phyloP scores from a whole-genome alignment of 2,329 filamentous ascomycete species.

The Nigrospora sphaerica region DNA sequence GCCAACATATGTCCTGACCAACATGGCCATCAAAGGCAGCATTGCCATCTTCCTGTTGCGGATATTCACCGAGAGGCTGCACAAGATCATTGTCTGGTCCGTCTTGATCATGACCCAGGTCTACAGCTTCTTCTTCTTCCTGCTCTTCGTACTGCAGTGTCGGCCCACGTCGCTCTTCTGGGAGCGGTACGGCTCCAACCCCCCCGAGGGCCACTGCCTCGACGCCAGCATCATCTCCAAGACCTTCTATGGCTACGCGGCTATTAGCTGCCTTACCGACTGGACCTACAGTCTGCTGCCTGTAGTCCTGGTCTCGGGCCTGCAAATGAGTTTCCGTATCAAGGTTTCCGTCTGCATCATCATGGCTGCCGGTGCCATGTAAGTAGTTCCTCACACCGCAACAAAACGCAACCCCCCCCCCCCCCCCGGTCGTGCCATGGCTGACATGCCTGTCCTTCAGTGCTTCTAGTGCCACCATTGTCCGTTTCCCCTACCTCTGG shows the following conservation, averaged over 20 bases:
- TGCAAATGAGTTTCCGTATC: slow-evolving; percentile 29
- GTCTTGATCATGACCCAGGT: slow-evolving; percentile 20
- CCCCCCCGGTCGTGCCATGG: neutral
- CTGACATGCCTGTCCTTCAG: slow-evolving; percentile 7
- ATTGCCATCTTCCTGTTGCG: slow-evolving; percentile 31
- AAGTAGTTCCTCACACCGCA: slow-evolving; percentile 7
- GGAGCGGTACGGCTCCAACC: slow-evolving; percentile 19
- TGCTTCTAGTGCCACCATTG: slow-evolving; percentile 34
- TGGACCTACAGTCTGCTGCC: slow-evolving; percentile 33
- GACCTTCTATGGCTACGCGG: slow-evolving; percentile 28
- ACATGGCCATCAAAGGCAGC: slow-evolving; percentile 28
- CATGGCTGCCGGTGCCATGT: slow-evolving; percentile 28
- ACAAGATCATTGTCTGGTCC: slow-evolving; percentile 23
- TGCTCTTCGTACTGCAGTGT: slow-evolving; percentile 32
- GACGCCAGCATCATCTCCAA: slow-evolving; percentile 16
- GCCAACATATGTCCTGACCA: slow-evolving; percentile 29
- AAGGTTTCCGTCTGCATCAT: slow-evolving; percentile 27
- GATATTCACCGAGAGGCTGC: slow-evolving; percentile 19
- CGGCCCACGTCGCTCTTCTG: slow-evolving; percentile 30
- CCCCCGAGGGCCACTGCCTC: slow-evolving; percentile 22
- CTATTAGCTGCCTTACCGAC: slow-evolving; percentile 29
- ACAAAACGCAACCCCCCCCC: no score
- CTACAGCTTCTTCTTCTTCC: slow-evolving; percentile 27
- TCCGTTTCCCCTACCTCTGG: slow-evolving; percentile 33
- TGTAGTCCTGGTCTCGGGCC: slow-evolving; percentile 29